phyloP scores from a whole-genome alignment of 345 rosid genomes.

The Lenwebbia sp. region DNA sequence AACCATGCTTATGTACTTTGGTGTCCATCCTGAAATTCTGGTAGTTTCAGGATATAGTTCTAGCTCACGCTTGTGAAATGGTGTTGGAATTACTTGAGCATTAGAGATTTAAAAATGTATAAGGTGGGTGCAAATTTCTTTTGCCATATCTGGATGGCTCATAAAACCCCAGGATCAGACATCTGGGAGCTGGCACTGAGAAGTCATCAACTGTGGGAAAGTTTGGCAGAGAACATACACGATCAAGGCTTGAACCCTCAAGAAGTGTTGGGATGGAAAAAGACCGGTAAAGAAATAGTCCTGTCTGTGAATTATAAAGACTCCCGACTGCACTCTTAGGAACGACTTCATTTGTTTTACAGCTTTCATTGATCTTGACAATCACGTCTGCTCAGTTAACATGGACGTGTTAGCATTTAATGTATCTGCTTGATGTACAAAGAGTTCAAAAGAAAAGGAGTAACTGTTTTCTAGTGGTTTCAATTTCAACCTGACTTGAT shows the following conservation, averaged over 20 bases:
- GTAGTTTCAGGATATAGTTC: not conserved
- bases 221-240: conserved; percentile 36
- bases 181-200: conserved; percentile 56
- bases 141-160: conserved; percentile 68
- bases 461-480: no score
- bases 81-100: not conserved
- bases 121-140: not conserved
- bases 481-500: not conserved
- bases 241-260: conserved; percentile 55
- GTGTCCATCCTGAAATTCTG: not conserved
- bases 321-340: not conserved
- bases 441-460: not conserved
- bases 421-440: not conserved
- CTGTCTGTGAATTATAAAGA: not conserved
- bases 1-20: conserved; percentile 32
- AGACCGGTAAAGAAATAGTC: conserved; percentile 36
- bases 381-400: not conserved
- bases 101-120: not conserved
- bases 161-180: conserved; percentile 52
- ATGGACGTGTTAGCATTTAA: not conserved
- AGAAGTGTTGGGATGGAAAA: conserved; percentile 68
- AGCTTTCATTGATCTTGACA: not conserved
- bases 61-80: not conserved
- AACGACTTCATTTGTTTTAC: not conserved
- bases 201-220: conserved; percentile 62